Evolutionary conservation across 306 rosid species (phyloP).

Genomic region (Pterocarpus santalinus): DNA sequence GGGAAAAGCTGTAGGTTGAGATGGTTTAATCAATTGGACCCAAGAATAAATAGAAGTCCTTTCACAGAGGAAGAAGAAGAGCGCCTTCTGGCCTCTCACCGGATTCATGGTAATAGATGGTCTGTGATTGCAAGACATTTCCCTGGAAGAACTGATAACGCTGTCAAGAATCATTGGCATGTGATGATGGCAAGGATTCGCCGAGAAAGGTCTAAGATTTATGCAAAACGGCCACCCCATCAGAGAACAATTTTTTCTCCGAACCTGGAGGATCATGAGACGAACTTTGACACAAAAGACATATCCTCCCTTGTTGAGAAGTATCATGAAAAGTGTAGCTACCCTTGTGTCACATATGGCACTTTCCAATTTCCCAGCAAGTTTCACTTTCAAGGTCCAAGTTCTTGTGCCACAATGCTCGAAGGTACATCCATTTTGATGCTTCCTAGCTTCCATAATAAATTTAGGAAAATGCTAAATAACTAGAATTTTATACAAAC

Average conservation of each 20-base stretch:
- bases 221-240: conserved; percentile 53
- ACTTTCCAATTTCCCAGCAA: conserved; percentile 50
- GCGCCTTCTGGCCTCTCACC: conserved; percentile 76
- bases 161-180: conserved; percentile 98
- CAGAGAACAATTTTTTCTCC: conserved; percentile 16
- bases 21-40: conserved; percentile 97
- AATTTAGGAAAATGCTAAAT: too few relatives aligned
- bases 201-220: conserved; percentile 67
- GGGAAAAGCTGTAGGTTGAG: conserved; percentile 98
- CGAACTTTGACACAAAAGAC: conserved; percentile 32
- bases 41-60: conserved; percentile 85
- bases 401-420: conserved; percentile 47
- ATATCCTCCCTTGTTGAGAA: conserved; percentile 56
- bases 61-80: conserved; percentile 94
- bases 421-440: conserved; percentile 48
- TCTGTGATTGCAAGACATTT: conserved; percentile 91
- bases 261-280: conserved; percentile 36
- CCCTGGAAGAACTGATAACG: conserved; percentile 94
- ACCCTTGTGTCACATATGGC: conserved; percentile 37
- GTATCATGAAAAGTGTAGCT: conserved; percentile 42
- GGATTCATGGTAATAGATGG: conserved; percentile 91
- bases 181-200: conserved; percentile 90
- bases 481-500: too few relatives aligned
- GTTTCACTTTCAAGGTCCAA: conserved; percentile 47
- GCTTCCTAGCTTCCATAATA: background rate